Evolutionary conservation across 345 rosid species (phyloP), one percentile per base, ranked within the genome.

Genomic region (Moringa oleifera): DNA sequence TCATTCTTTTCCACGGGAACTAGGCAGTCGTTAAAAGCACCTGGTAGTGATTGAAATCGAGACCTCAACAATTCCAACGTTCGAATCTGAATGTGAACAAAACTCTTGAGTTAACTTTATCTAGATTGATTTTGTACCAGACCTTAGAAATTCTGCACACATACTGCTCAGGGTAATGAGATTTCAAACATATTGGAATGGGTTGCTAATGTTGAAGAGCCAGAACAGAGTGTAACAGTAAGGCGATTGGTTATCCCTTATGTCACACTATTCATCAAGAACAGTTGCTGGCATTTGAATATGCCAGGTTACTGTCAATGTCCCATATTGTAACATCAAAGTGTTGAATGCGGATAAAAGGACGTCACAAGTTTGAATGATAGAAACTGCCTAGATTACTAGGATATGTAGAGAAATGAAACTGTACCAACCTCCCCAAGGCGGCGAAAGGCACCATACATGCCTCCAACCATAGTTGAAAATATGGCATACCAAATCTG

Each of bases 401-500:
- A 41, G 47, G 47, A 41, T 41, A 41, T 41, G 12, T 41, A 15
- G 47, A 41, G 47, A 41, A 41, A 41, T 7, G 47, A 41, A 41
- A 16, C 47, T 41, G 12, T 41, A 41, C 12, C 17, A 68, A 79
- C 86, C 86, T 82, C 86, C 71, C 86, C 86, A 60, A 82, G 81
- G 65, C 86, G 83, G 46, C 81, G 80, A 56, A 79, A 74, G 56
- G 86, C 86, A 64, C 86, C 86, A 69, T 77, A 70, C 22, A 82
- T 64, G 58, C 86, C 83, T 61, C 86, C 86, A 58, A 76, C 79
- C 53, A 82, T 75, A 58, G 84, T 82, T 63, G 81, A 74, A 61
- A 76, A 79, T 21, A 82, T 79, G 52, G 86, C 81, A 68, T 82
- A 82, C 86, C 86, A 82, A 62, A 82, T 79, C 71, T 82, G 86